Conservation (phyloP, 2,329 filamentous ascomycete genomes). For the Neofusicoccum parvum region DNA sequence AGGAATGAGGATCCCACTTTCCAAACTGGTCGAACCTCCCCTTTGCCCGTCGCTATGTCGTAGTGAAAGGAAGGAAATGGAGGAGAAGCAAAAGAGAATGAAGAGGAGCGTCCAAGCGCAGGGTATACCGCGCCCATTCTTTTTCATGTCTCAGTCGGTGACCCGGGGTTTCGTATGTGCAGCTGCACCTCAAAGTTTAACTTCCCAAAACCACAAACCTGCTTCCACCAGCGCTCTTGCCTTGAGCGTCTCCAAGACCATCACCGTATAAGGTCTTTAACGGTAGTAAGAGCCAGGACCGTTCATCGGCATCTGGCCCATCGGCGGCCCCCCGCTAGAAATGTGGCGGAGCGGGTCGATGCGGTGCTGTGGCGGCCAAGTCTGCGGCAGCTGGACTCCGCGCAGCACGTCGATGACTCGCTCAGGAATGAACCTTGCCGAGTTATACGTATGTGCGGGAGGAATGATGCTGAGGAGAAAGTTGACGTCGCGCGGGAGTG, state of each 20-base stretch:
- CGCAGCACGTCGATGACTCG: conserved; percentile 74
- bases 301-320: conserved; percentile 16
- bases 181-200: background rate
- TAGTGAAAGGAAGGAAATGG: background rate
- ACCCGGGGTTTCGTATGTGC: background rate
- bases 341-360: conserved; percentile 4
- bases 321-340: background rate
- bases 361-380: conserved; percentile 41
- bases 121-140: background rate
- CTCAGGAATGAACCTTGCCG: conserved; percentile 68
- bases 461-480: conserved; percentile 71
- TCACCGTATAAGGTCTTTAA: background rate
- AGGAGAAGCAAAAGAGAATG: background rate
- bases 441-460: conserved; percentile 69
- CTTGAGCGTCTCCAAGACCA: background rate
- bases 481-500: conserved; percentile 67
- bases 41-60: conserved; percentile 1
- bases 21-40: background rate
- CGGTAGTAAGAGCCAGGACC: conserved; percentile 2
- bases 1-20: background rate
- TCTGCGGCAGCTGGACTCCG: conserved; percentile 51
- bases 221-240: background rate
- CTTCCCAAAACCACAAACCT: background rate
- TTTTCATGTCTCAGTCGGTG: background rate
- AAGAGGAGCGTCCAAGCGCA: background rate